Percentiles rank a stretch among this genome's conserved stretches.
These are phyloP conservation scores for Xerocomus brunneocitrinus DNA, from an alignment of 768 basidiomycete genomes.

Conservation along the genomic window DNA sequence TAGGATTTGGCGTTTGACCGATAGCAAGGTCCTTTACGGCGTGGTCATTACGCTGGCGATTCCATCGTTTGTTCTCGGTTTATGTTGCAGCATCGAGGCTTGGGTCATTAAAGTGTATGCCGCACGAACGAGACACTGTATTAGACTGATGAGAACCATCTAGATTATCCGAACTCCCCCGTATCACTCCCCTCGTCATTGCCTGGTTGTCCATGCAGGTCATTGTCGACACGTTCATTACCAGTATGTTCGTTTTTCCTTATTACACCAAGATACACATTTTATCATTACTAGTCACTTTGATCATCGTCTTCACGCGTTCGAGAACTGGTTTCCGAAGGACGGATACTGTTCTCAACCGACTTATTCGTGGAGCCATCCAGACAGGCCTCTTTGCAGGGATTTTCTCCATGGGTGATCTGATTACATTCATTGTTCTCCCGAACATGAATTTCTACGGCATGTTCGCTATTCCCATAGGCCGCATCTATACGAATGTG, in stretches of 20 bases:
- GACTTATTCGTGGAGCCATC: constrained; percentile 50
- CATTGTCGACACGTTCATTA: constrained; percentile 41
- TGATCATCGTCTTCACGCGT: constrained; percentile 31
- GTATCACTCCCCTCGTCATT: constrained; percentile 39
- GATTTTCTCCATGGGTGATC: constrained; percentile 47
- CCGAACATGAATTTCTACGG: constrained; percentile 31
- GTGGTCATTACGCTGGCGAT: constrained; percentile 37
- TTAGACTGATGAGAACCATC: not conserved
- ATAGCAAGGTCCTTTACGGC: constrained; percentile 23
- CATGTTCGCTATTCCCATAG: constrained; percentile 38
- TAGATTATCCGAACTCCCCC: constrained; percentile 41
- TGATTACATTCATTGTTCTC: constrained; percentile 34
- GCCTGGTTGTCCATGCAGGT: constrained; percentile 48
- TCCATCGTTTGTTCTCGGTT: constrained; percentile 40
- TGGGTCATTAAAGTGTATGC: constrained; percentile 40
- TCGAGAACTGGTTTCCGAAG: constrained; percentile 48
- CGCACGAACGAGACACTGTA: not conserved
- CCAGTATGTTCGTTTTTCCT: constrained; percentile 25
- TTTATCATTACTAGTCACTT: too few species aligned
- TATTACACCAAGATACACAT: too few species aligned
- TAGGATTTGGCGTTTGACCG: constrained; percentile 16
- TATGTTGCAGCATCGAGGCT: constrained; percentile 40
- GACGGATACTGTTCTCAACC: constrained; percentile 50
- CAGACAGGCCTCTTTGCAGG: constrained; percentile 52
- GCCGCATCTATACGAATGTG: constrained; percentile 46